Evolutionary conservation across 164 flowering plant species (phyloP), one percentile per base, ranked within the genome.

Genomic region (Chimonanthus praecox): DNA sequence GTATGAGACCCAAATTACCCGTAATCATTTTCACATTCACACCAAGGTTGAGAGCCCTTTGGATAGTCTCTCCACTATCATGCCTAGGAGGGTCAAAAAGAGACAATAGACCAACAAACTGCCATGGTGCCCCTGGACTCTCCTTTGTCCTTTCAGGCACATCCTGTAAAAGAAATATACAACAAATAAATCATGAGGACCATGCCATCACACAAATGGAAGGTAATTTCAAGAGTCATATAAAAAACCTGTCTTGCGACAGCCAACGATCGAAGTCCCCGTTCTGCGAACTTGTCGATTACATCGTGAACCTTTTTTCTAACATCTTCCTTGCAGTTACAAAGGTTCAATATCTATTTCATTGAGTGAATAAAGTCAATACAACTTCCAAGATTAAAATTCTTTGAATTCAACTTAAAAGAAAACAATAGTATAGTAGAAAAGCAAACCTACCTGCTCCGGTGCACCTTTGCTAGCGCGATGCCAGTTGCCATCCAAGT

Each of bases 391-490:
- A 16, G 4, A 44, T 33, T 67, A 67, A 46, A 44, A 47, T 44
- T 21, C 45, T n/a, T 0, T 4, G 0, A 5, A 3, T 70, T n/a
- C 15, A 11, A 13, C 0, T 51, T 20, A n/a, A 13, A 0, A 60
- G n/a, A 8, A 13, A 6, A 49, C 33, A n/a, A 20, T 15, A 20
- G 44, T 50, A 20, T 20, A 50, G 33, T 43, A 9, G 9, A 33
- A 73, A 43, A 66, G 21, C 21, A 3, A 50, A 43, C 3, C 49
- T 11, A 81, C 83, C 81, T 81, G 84, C 65, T 75, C 85, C 48
- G 81, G 85, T 13, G 85, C 81, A 51, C 85, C 85, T 70, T 78
- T 83, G 76, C 85, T 83, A 43, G 85, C 83, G 18, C 85, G 77
- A 70, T 82, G 85, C 85, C 85, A 82, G 51, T 45, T 78, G 11